These are phyloP conservation scores for Suillus variegatus DNA, from an alignment of 768 basidiomycete species.

Conservation along the genomic window DNA sequence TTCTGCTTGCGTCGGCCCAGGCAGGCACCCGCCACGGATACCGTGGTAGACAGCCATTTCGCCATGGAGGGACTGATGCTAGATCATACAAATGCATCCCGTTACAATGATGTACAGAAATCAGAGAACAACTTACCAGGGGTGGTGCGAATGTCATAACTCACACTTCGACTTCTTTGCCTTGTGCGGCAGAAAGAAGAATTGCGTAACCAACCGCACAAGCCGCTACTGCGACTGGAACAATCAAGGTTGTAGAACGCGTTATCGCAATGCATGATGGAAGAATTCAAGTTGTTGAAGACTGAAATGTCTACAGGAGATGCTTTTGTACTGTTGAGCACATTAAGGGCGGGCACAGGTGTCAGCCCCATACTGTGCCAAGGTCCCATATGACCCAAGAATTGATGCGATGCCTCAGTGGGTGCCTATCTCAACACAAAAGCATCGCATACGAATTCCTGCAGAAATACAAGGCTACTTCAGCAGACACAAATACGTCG, in stretches of 20 bases:
- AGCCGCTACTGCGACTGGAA: neutral
- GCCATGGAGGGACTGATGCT: conserved; percentile 4
- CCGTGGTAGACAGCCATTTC: neutral
- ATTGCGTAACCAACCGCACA: neutral
- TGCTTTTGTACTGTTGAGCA: neutral
- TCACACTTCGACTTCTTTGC: conserved; percentile 13
- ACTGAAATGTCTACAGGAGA: neutral
- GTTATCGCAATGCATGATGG: neutral
- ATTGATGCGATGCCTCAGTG: neutral
- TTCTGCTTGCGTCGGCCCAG: neutral
- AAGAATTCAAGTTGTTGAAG: neutral
- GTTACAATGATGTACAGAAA: neutral
- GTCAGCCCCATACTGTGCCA: neutral
- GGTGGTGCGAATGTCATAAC: conserved; percentile 21
- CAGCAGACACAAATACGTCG: neutral
- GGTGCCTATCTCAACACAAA: neutral
- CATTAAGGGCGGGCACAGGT: neutral
- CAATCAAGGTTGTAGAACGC: neutral
- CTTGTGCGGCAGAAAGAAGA: neutral
- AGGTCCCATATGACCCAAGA: neutral
- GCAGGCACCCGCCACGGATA: neutral
- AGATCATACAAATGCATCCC: conserved; percentile 7
- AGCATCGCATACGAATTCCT: neutral
- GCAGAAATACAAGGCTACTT: neutral
- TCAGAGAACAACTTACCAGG: conserved; percentile 16